Percentiles rank a stretch among this genome's conserved stretches.
phyloP scores from a whole-genome alignment of 495 filamentous ascomycete species.

The Chlorociboria aeruginascens region DNA sequence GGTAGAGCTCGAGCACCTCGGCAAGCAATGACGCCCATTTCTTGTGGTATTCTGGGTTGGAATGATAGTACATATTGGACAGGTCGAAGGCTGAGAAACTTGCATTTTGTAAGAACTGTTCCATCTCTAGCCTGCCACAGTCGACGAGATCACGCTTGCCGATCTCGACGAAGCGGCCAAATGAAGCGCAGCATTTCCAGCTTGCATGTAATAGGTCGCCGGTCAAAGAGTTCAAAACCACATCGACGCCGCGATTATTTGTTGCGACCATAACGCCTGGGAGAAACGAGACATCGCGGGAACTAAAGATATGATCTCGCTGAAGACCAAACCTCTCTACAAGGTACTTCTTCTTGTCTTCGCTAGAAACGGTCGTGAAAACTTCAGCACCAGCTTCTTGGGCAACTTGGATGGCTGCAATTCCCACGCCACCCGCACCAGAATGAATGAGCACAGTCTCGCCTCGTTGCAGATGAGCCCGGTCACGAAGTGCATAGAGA shows the following conservation, averaged over 20 bases:
- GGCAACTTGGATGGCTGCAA: slow-evolving; percentile 45
- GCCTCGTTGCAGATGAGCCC: slow-evolving; percentile 30
- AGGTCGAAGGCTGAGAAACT: slow-evolving; percentile 6
- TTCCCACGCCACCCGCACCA: slow-evolving; percentile 47
- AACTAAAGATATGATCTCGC: slow-evolving; percentile 36
- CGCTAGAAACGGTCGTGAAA: slow-evolving; percentile 37
- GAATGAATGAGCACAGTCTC: slow-evolving; percentile 52
- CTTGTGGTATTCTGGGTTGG: neutral
- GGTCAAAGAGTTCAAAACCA: slow-evolving; percentile 38
- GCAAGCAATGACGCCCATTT: neutral
- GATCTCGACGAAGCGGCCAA: slow-evolving; percentile 38
- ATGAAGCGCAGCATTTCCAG: slow-evolving; percentile 34
- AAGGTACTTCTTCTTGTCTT: slow-evolving; percentile 39
- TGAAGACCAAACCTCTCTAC: slow-evolving; percentile 35
- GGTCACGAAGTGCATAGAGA: slow-evolving; percentile 36
- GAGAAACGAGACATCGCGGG: slow-evolving; percentile 27
- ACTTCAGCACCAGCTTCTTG: slow-evolving; percentile 40
- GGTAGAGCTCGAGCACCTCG: slow-evolving; percentile 13
- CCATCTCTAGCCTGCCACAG: slow-evolving; percentile 18
- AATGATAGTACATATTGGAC: neutral
- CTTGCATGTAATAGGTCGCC: slow-evolving; percentile 30
- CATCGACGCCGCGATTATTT: slow-evolving; percentile 38
- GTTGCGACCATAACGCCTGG: slow-evolving; percentile 30
- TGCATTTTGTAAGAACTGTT: slow-evolving; percentile 25
- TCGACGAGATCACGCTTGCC: slow-evolving; percentile 20